Evolutionary conservation across 2,329 filamentous ascomycete genomes (phyloP).

Genomic region (Beauveria sp.): DNA sequence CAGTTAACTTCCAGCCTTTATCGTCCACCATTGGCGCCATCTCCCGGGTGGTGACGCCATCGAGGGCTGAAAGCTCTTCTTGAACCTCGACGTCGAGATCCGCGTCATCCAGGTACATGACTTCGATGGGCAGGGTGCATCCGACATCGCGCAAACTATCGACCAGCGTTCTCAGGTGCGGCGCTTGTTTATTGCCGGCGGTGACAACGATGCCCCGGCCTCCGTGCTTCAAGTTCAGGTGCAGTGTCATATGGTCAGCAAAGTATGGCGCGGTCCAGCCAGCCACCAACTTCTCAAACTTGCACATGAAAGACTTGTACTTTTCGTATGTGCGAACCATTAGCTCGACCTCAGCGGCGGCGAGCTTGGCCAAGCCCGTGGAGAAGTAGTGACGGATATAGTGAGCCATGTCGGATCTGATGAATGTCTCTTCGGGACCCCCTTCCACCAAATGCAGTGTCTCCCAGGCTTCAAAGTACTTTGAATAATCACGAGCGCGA

Average conservation of each 20-base stretch:
- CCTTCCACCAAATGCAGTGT: background rate
- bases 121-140: conserved; percentile 2
- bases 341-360: background rate
- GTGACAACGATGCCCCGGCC: conserved; percentile 3
- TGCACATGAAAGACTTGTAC: background rate
- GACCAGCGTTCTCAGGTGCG: background rate
- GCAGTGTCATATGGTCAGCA: conserved; percentile 2
- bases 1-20: background rate
- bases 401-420: background rate
- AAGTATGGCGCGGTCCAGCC: conserved; percentile 4
- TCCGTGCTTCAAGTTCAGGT: background rate
- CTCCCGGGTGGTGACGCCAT: background rate
- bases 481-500: conserved; percentile 1
- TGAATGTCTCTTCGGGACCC: background rate
- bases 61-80: background rate
- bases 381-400: conserved; percentile 1
- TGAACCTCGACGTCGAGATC: background rate
- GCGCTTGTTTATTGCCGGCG: background rate
- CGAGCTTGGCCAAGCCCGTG: background rate
- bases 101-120: conserved; percentile 1
- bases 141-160: background rate
- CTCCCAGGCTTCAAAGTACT: background rate
- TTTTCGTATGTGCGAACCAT: background rate
- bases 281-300: background rate
- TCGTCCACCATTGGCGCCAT: conserved; percentile 5